phyloP scores from a whole-genome alignment of 345 rosid genomes.

The Linum usitatissimum region DNA sequence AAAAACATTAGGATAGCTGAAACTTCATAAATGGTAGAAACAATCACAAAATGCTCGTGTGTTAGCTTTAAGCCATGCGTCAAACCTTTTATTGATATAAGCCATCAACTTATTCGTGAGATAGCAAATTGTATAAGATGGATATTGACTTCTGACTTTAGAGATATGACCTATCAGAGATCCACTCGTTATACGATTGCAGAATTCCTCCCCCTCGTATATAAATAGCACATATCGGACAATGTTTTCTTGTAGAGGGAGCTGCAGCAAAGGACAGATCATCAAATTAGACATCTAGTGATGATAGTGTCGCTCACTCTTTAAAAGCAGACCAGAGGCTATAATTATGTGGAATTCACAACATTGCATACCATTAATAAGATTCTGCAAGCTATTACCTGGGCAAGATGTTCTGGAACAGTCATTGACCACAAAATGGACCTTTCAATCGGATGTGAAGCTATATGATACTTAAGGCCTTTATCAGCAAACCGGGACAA shows the following conservation, averaged over 20 bases:
- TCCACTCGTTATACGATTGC: conserved; percentile 51
- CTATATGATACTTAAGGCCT: conserved; percentile 55
- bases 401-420: conserved; percentile 58
- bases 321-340: not conserved
- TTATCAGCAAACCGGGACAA: conserved; percentile 79
- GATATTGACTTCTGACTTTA: conserved; percentile 47
- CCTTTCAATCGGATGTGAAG: conserved; percentile 67
- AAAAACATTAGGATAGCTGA: no score
- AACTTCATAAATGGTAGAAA: no score
- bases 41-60: not conserved
- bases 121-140: conserved; percentile 74
- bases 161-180: conserved; percentile 49
- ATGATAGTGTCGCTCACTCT: no score
- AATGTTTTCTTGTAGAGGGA: conserved; percentile 35
- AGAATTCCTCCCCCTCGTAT: conserved; percentile 75
- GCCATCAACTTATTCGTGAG: conserved; percentile 77
- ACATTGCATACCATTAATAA: not conserved
- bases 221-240: conserved; percentile 53
- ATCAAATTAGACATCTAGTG: no score
- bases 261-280: conserved; percentile 34
- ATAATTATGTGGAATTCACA: not conserved
- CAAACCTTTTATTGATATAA: conserved; percentile 66
- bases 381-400: conserved; percentile 31
- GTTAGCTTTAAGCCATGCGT: no score
- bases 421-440: conserved; percentile 80